Base-by-base conservation (phyloP, 768 basidiomycete genomes). In the Chalciporus sphaerocephalus region DNA sequence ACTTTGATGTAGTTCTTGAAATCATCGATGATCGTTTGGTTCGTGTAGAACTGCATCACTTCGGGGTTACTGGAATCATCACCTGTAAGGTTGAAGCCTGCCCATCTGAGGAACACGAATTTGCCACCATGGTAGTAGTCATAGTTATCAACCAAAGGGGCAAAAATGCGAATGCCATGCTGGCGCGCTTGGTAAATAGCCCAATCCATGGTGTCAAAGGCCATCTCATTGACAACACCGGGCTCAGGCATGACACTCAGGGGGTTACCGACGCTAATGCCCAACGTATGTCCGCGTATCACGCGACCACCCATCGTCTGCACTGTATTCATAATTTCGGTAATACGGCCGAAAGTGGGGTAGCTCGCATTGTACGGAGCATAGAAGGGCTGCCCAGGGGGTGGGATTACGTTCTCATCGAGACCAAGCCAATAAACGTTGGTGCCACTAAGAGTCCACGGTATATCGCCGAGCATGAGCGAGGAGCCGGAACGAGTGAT, bases 1-100 rank as follows among this genome's bases (percentile, higher is more conserved):
- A 57, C 32, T 16, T 47, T 42, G 10, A 58, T 74, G 43, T 78
- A 81, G 47, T 77, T 74, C 60, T 67, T 69, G 63, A 79, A 81
- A 6, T 69, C 64, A 3, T 66, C 40, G 17, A 77, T 67, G 28
- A 81, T 64, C 5, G 66, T 71, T 40, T 69, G 54, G 47, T 81
- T 74, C 5, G 64, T 66, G 58, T 72, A 81, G 56, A 82, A 82
- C 51, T 33, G 49, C 52, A 33, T 52, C 56, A 42, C 61, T 57
- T 25, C 41, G 37, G 22, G 61, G 57, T 48, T 44, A 22, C 55
- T 55, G 44, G 54, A 55, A 27, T 62, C 54, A 16, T 53, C 54
- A 41, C 63, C 62, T 12, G 50, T 59, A 40, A 50, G 42, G 16
- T 28, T 32, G 11, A 48, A 51, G 13, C 51, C 52, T 15, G 45